phyloP scores from a whole-genome alignment of 2,329 filamentous ascomycete species.

The Elsinoe arachidis region DNA sequence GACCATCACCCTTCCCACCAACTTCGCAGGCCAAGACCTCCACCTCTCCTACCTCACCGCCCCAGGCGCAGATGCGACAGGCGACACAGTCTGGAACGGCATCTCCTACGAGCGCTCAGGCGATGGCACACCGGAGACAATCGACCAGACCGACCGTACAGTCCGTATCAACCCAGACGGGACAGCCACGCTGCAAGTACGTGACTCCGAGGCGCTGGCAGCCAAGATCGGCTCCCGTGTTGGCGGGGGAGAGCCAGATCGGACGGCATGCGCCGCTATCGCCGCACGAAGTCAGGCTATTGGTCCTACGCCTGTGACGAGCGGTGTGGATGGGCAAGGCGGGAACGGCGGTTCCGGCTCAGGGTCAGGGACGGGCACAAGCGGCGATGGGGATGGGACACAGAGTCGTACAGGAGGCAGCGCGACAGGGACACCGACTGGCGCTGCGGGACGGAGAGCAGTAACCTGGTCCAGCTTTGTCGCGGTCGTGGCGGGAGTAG shows the following conservation, averaged over 20 bases:
- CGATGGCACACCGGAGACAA: constrained; percentile 33
- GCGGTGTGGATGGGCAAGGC: neutral
- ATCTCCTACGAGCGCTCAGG: constrained; percentile 35
- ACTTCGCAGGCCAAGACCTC: constrained; percentile 34
- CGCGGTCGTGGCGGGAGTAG: neutral
- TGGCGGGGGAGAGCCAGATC: constrained; percentile 18
- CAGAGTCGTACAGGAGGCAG: neutral
- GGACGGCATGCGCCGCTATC: constrained; percentile 9
- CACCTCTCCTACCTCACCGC: constrained; percentile 42
- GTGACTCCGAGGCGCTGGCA: constrained; percentile 41
- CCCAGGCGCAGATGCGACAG: constrained; percentile 36
- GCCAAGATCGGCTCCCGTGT: constrained; percentile 36
- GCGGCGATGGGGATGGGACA: neutral
- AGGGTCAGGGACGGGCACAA: neutral
- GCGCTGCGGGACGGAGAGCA: neutral
- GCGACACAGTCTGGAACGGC: constrained; percentile 40
- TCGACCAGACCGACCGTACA: constrained; percentile 27
- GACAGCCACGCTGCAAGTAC: constrained; percentile 28
- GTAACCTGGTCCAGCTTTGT: neutral
- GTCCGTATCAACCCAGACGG: constrained; percentile 29
- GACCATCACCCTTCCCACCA: constrained; percentile 32
- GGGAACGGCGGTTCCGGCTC: neutral
- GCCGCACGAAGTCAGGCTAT: neutral
- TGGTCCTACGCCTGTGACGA: neutral
- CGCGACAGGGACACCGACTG: constrained; percentile 1